Percentiles rank a stretch among this genome's conserved stretches.
Evolutionary conservation across 345 rosid genomes (phyloP).

Genomic region (Arabis alpina): DNA sequence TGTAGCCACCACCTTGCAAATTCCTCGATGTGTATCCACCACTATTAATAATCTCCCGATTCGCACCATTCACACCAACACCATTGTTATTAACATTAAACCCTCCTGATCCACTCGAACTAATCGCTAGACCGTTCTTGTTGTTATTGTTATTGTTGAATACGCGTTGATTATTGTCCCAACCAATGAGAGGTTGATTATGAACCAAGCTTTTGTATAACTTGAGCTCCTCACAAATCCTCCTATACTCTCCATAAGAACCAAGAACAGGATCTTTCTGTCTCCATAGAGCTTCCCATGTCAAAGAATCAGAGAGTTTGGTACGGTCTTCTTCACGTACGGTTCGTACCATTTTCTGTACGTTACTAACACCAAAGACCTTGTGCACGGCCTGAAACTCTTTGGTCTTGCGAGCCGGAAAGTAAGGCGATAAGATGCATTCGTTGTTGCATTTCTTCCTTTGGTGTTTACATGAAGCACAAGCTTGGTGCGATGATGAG

Average conservation of each 20-base stretch:
- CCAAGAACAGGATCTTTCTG: conserved; percentile 70
- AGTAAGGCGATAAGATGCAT: conserved; percentile 44
- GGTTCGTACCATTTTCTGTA: conserved; percentile 55
- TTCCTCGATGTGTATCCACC: conserved; percentile 40
- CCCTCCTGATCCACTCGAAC: conserved; percentile 34
- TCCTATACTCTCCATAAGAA: conserved; percentile 60
- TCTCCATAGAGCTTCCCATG: conserved; percentile 85
- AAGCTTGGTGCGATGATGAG: conserved; percentile 45
- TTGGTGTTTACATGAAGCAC: conserved; percentile 51
- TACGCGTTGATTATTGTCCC: conserved; percentile 34
- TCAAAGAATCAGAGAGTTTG: conserved; percentile 58
- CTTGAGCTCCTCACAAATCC: conserved; percentile 57
- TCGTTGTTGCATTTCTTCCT: conserved; percentile 48
- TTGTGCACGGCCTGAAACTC: conserved; percentile 50
- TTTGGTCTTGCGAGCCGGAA: conserved; percentile 40
- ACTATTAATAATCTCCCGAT: conserved; percentile 29
- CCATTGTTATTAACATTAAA: conserved; percentile 34
- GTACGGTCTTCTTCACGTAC: conserved; percentile 55
- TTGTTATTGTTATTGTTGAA: conserved; percentile 28
- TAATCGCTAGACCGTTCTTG: conserved; percentile 33
- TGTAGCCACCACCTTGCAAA: conserved; percentile 33
- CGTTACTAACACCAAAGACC: conserved; percentile 48
- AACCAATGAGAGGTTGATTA: conserved; percentile 35
- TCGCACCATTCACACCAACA: conserved; percentile 28
- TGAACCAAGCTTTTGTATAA: conserved; percentile 45